These are phyloP conservation scores for Aspergillus indologenus DNA, from an alignment of 495 filamentous ascomycete genomes.

Conservation along the genomic window DNA sequence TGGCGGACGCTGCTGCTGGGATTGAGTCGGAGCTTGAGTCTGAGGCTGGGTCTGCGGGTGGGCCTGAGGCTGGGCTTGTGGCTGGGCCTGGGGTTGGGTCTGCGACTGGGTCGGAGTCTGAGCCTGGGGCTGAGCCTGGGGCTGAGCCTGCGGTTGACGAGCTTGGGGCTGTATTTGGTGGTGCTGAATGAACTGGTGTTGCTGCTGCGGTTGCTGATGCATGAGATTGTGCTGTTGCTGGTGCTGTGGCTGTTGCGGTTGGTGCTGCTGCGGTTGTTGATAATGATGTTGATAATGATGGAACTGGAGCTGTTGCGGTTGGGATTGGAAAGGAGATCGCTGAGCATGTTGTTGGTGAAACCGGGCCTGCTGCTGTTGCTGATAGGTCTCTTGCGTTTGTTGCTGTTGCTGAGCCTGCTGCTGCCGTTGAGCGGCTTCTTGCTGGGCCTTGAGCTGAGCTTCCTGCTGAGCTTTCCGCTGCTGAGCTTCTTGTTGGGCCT, in stretches of 20 bases:
- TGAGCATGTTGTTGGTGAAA: slow-evolving; percentile 35
- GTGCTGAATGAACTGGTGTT: slow-evolving; percentile 6
- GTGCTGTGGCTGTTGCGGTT: slow-evolving; percentile 25
- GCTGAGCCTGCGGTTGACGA: slow-evolving; percentile 5
- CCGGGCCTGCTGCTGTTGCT: slow-evolving; percentile 15
- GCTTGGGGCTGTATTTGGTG: background rate
- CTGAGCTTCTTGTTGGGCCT: slow-evolving; percentile 20
- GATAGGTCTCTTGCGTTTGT: slow-evolving; percentile 7
- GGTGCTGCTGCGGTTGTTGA: slow-evolving; percentile 24
- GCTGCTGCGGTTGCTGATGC: slow-evolving; percentile 22
- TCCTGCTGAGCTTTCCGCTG: slow-evolving; percentile 9
- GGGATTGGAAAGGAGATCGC: slow-evolving; percentile 29
- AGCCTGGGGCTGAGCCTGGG: background rate
- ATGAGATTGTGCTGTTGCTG: slow-evolving; percentile 19
- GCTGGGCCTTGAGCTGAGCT: background rate
- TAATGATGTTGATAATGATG: slow-evolving; percentile 28
- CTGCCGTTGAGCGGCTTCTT: slow-evolving; percentile 5
- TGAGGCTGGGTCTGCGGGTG: background rate
- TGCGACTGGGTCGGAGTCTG: slow-evolving; percentile 4
- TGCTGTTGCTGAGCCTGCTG: slow-evolving; percentile 14
- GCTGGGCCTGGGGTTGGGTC: background rate
- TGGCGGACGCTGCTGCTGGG: slow-evolving; percentile 10
- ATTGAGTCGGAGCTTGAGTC: slow-evolving; percentile 3
- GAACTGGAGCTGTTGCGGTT: slow-evolving; percentile 26
- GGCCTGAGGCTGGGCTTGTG: no score